Percentiles rank a stretch among this genome's conserved stretches.
These are phyloP conservation scores for Bacidia rubella DNA, from an alignment of 495 filamentous ascomycete species.

Conservation along the genomic window DNA sequence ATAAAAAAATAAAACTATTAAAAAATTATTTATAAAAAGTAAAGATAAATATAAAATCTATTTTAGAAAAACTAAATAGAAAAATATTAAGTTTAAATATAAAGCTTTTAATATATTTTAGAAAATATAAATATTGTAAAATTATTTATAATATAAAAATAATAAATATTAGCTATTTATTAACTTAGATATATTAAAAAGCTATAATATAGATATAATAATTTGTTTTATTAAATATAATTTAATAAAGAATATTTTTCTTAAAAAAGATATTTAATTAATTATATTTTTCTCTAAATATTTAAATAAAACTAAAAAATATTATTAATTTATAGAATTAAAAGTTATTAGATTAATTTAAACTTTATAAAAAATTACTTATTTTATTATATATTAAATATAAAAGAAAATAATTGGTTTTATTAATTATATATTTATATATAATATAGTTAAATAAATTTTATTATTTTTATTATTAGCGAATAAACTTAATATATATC, in stretches of 20 bases:
- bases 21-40: neutral
- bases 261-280: neutral
- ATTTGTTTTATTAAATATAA: neutral
- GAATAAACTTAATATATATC: neutral
- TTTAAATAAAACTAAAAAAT: neutral
- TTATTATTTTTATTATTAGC: neutral
- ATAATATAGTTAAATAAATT: neutral
- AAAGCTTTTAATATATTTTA: neutral
- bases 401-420: neutral
- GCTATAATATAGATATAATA: neutral
- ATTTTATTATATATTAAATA: neutral
- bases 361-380: neutral
- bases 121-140: conserved; percentile 1
- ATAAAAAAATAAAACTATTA: neutral
- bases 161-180: neutral
- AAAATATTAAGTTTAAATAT: neutral
- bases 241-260: neutral
- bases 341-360: neutral
- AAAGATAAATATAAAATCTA: neutral
- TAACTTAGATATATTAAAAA: conserved; percentile 3
- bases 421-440: neutral
- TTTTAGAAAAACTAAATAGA: neutral
- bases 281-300: neutral
- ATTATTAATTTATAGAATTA: neutral
- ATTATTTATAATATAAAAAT: neutral